phyloP scores from a whole-genome alignment of 2,329 filamentous ascomycete genomes.

The Thyridium curvatum region DNA sequence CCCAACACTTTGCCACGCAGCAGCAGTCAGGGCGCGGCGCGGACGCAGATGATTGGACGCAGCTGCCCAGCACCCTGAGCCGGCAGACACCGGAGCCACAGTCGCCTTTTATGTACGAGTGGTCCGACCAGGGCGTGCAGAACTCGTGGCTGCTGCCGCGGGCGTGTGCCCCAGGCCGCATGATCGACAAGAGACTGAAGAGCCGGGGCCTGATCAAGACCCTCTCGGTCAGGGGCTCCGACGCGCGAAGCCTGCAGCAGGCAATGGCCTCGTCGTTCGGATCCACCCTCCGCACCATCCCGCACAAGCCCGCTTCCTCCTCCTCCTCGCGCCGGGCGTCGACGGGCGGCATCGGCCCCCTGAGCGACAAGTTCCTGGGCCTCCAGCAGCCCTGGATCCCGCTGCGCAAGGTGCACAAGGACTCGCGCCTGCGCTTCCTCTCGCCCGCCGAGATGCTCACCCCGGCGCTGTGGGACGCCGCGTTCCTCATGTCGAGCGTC shows the following conservation, averaged over 20 bases:
- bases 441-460: slow-evolving; percentile 67
- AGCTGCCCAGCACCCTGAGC: slow-evolving; percentile 42
- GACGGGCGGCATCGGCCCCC: slow-evolving; percentile 2
- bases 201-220: slow-evolving; percentile 67
- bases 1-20: slow-evolving; percentile 38
- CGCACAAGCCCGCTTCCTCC: slow-evolving; percentile 19
- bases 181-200: slow-evolving; percentile 63
- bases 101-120: slow-evolving; percentile 41
- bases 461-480: slow-evolving; percentile 62
- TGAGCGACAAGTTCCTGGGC: slow-evolving; percentile 44
- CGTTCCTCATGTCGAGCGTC: slow-evolving; percentile 63
- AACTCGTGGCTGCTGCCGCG: slow-evolving; percentile 62
- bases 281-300: slow-evolving; percentile 41
- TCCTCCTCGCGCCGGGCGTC: slow-evolving; percentile 21
- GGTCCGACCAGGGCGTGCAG: slow-evolving; percentile 36
- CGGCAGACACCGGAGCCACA: slow-evolving; percentile 36
- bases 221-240: slow-evolving; percentile 54
- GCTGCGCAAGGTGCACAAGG: slow-evolving; percentile 68
- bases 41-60: slow-evolving; percentile 46
- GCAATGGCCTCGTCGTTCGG: slow-evolving; percentile 59
- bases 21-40: slow-evolving; percentile 17
- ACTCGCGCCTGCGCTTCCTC: slow-evolving; percentile 65
- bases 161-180: slow-evolving; percentile 57
- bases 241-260: slow-evolving; percentile 61
- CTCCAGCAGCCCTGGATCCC: slow-evolving; percentile 67